Evolutionary conservation across 2,329 filamentous ascomycete species (phyloP), one percentile per base, ranked within the genome.

Genomic region (Fusarium udum): DNA sequence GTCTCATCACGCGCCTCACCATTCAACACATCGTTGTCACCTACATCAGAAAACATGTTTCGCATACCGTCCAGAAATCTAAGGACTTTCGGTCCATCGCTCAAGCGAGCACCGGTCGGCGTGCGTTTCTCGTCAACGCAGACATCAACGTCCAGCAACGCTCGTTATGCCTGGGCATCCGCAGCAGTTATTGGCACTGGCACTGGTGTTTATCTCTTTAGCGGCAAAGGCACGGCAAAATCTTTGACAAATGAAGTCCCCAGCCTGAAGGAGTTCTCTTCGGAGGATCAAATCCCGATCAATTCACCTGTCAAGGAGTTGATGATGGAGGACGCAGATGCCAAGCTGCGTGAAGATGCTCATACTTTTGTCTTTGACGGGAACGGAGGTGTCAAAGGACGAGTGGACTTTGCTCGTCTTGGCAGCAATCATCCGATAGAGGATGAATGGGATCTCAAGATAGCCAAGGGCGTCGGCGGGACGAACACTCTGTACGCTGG

Each of bases 371-470:
- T 68, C 8, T 83, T 83, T 37, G 73, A 75, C 7, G 75, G 72
- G 7, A 67, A 72, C 2, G 73, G 60, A 16, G 77, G 77, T 1
- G 53, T 61, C 14, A 73, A 67, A 22, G 82, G 82, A 2, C 75
- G 82, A 12, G 77, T 83, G 7, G 80, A 83, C 48, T 72, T 81
- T 22, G 79, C 77, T 26, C 77, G 80, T 6, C 67, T 83, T 22
- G 72, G 80, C 18, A 83, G 82, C 64, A 83, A 83, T 34, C 61
- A 75, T 11, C 81, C 80, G 0, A 77, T 81, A 10, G 82, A 83
- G 68, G 82, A 83, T 37, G 73, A 82, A 28, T 83, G 80, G 81
- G 75, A 79, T 22, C 69, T 81, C 5, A 80, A 76, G 15, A 52
- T 80, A 18, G 81, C 77, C 1, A 74, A 76, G 20, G 81, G 82